These are phyloP conservation scores for Ceratocystis cubensis DNA, from an alignment of 2,329 filamentous ascomycete species.

Conservation along the genomic window DNA sequence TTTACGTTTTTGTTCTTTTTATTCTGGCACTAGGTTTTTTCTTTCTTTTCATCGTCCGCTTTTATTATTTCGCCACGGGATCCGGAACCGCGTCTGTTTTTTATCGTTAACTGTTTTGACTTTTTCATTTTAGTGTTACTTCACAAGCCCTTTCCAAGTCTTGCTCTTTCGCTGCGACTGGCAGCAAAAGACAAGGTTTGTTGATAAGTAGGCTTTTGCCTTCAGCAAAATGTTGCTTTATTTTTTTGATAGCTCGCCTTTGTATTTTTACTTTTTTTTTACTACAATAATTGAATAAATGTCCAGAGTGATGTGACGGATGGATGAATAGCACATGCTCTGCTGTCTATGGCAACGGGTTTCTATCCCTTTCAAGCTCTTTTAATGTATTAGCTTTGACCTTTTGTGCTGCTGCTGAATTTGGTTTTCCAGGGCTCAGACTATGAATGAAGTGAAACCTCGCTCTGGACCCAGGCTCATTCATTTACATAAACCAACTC, in stretches of 20 bases:
- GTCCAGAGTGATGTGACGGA: neutral
- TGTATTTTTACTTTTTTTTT: conserved; percentile 4
- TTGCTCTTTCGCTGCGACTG: neutral
- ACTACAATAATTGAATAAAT: neutral
- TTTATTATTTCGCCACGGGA: conserved; percentile 12
- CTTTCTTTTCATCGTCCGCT: neutral
- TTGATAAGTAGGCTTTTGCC: neutral
- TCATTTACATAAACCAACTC: too few species aligned
- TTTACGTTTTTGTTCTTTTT: neutral
- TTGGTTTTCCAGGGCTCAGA: too few species aligned
- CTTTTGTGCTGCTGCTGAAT: too few species aligned
- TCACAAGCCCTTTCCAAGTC: neutral
- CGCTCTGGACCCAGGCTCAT: too few species aligned
- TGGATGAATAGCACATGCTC: neutral
- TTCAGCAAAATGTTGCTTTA: neutral
- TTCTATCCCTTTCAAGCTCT: too few species aligned
- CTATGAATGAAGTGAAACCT: too few species aligned
- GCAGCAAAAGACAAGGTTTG: too few species aligned
- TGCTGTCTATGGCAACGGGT: too few species aligned
- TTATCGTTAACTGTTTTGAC: conserved; percentile 11
- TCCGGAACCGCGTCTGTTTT: conserved; percentile 20
- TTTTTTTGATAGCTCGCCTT: neutral
- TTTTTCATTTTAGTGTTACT: conserved; percentile 9
- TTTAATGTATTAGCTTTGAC: too few species aligned
- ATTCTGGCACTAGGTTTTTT: neutral